Base-by-base conservation (phyloP, 768 basidiomycete species). In the Pleurotus cornucopiae region DNA sequence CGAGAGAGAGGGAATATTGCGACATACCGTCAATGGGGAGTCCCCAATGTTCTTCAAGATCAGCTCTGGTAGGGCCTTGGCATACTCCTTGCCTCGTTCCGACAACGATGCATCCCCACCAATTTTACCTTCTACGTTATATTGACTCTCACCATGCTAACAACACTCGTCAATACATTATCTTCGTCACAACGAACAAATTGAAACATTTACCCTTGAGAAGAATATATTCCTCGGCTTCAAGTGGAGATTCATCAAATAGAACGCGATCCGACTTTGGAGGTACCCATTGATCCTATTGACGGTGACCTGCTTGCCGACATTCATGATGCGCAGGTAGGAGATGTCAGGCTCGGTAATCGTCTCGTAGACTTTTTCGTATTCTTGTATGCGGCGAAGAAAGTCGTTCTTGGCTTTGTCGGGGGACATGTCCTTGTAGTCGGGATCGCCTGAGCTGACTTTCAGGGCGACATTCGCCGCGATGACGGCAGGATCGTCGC, bases 101-200 rank as follows among this genome's bases (percentile, higher is more conserved):
- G 95, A 98, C 45, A 99, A 75, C 14, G 84, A 70, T 0, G 97
- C 91, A 67, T 99, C 97, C n/a, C 97, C 97, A 20, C 97, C 97
- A 58, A 99, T 97, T 73, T 94, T 91, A 9, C 96, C 96, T 62
- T 92, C 87, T 4, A 99, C 84, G 64, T 99, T 99, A 72, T 83
- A 98, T 71, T 94, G 91, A 64, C 94, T 97, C 71, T 99, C 97
- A 11, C 97, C 97, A 64, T 99, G 97, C 95, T 98, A 67, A 20
- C 51, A 6, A 46, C n/a, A 16, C 13, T 57, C 26, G 38, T 55
- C 40, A 51, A 60, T 9, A 54, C 58, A 53, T 26, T 55, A 56
- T 46, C 20, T 45, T 46, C 25, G 12, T 13, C 30, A 40, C 38
- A 49, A n/a, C 3, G 53, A 12, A 40, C 30, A 13, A 46, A 14